Percentiles rank a stretch among this genome's conserved stretches.
phyloP scores from a whole-genome alignment of 345 rosid species.

The Gossypium longicalyx region DNA sequence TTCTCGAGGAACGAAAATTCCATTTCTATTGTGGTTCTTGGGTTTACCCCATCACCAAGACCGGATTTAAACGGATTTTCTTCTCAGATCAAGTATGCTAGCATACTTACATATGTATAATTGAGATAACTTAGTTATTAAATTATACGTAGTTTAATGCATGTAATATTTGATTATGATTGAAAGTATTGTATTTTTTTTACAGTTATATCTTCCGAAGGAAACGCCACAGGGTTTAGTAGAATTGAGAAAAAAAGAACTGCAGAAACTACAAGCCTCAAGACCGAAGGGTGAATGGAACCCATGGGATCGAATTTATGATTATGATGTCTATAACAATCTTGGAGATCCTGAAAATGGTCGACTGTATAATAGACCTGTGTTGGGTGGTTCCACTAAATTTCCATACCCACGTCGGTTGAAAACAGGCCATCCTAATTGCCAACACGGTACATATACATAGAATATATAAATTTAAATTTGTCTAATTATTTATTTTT shows the following conservation, averaged over 20 bases:
- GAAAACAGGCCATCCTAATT: constrained; percentile 35
- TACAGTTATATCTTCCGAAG: constrained; percentile 45
- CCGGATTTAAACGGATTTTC: constrained; percentile 40
- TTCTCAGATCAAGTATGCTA: constrained; percentile 44
- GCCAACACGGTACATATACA: constrained; percentile 26
- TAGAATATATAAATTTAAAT: too few species aligned
- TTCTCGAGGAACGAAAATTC: constrained; percentile 17
- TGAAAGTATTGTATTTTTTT: background rate
- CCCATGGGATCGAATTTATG: constrained; percentile 52
- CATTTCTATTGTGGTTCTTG: constrained; percentile 55
- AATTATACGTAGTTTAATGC: too few species aligned
- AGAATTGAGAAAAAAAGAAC: constrained; percentile 44
- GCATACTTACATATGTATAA: too few species aligned
- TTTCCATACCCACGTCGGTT: constrained; percentile 57
- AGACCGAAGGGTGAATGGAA: constrained; percentile 37
- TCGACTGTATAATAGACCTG: constrained; percentile 32
- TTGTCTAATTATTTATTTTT: too few species aligned
- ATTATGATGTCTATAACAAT: constrained; percentile 52
- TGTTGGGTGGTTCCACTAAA: constrained; percentile 41
- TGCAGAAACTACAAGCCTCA: constrained; percentile 33
- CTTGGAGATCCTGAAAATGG: constrained; percentile 45
- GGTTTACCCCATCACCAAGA: constrained; percentile 46
- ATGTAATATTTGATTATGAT: too few species aligned
- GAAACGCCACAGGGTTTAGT: constrained; percentile 42
- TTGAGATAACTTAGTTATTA: too few species aligned